Base-by-base conservation (phyloP, 257 asterid species). In the Paulownia fortunei region DNA sequence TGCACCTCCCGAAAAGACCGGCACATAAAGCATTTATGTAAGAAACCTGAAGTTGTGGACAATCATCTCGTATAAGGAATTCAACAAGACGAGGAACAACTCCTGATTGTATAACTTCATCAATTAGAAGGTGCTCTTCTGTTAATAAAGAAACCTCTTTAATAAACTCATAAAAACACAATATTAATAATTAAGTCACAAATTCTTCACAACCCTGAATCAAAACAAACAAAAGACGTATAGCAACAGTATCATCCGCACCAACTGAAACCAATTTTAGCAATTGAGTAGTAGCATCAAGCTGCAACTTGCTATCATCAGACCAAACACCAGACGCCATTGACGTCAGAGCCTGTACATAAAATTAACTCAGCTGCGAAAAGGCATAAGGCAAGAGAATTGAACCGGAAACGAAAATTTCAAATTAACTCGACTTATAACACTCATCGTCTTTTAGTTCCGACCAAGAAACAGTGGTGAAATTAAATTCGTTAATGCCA, bases 61-160 rank as follows among this genome's bases (percentile, higher is more conserved):
- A 26, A 60, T 60, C 67, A 5, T 60, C 42, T 39, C 23, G 55
- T 44, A n/a, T 46, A 74, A 71, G 73, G 51, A 74, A 74, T 59
- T 71, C 69, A 41, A 81, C 76, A 23, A 81, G 61, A 4, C 85
- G 51, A 70, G 85, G 82, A 63, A 81, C 82, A 41, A 26, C 85
- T 21, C 85, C 82, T 27, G 69, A 69, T 39, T 76, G 63, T 61
- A 81, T 66, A 39, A 73, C 79, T 72, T 81, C 76, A 47, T 71
- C 71, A 54, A 81, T 70, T 13, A 68, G 82, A 23, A 80, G 80
- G 8, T 54, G 32, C 19, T 64, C n/a, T 73, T 73, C 83, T 80
- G 79, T 37, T 52, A 3, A 62, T 72, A 8, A 39, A 8, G 8
- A 62, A 7, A 64, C 18, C 8, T 8, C 9, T 27, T 63, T 26